Evolutionary conservation across 1,284 basidiomycete genomes (phyloP), one percentile per base, ranked within the genome.

Genomic region (Trichosporon faecale): DNA sequence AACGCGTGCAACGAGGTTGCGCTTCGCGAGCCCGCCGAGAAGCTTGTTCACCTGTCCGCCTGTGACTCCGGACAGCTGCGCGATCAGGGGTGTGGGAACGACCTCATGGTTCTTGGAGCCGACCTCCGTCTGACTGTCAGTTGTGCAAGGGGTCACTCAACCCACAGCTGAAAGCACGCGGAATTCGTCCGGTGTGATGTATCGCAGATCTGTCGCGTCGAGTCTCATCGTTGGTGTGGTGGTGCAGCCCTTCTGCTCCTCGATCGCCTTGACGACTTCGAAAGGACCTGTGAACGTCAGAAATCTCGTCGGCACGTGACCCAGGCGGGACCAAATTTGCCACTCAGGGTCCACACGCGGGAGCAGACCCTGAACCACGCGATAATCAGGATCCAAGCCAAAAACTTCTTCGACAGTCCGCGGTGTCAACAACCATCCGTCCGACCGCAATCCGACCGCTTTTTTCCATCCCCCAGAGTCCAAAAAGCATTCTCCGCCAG

Each of bases 21-120:
- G 88, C 86, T 97, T 97, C 0, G 95, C 94, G 6, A 99, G 88
- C 25, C 90, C 90, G 3, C 93, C 93, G 68, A 98, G 87, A 49
- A 94, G 85, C 84, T 98, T 99, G 85, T 95, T 97, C 67, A 97
- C 92, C 1, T 94, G 94, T 55, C 96, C 95, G 74, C 91, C 91
- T 37, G 94, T 87, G 65, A 98, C 86, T 21, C 93, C 92, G 9
- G 95, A 95, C 64, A 99, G 91, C 82, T 96, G 93, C 2, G 92
- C 91, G 75, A 98, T 93, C 70, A 98, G 88, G 0, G 88, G 82
- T 0, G 93, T 90, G 0, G 96, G 96, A 2, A 99, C 95, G 57
- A 98, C 88, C 83, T 98, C 92, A 80, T 99, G 96, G 79, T 98
- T 98, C 85, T 97, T 97, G 4, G 94, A 97, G 40, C 96, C 97